Evolutionary conservation across 257 asterid species (phyloP).

Genomic region (Gentiana straminea): DNA sequence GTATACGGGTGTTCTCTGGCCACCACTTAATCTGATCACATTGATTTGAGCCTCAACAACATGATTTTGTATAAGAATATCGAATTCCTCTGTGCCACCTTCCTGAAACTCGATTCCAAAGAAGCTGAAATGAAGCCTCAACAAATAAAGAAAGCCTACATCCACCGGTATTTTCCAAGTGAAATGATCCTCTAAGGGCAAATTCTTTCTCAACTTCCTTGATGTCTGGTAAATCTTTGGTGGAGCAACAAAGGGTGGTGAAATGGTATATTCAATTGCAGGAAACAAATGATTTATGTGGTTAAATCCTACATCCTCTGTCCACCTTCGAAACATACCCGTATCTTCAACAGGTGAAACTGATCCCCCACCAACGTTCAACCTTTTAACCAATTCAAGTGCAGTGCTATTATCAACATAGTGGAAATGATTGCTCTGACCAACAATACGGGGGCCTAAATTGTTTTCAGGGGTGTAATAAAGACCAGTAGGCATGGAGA

Average conservation of each 20-base stretch:
- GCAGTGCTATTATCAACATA: too few relatives aligned
- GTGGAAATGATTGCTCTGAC: too few relatives aligned
- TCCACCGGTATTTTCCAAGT: slow-evolving; percentile 5
- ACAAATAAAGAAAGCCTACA: slow-evolving; percentile 8
- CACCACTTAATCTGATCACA: not conserved
- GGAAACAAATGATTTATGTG: too few relatives aligned
- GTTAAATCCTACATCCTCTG: too few relatives aligned
- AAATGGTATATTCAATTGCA: too few relatives aligned
- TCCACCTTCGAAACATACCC: too few relatives aligned
- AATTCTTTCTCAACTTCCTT: not conserved
- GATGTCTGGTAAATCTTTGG: slow-evolving; percentile 10
- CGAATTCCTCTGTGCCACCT: not conserved
- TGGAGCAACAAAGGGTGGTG: slow-evolving; percentile 3
- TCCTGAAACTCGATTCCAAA: not conserved
- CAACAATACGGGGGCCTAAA: too few relatives aligned
- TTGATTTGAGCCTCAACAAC: slow-evolving; percentile 4
- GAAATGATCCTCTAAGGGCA: not conserved
- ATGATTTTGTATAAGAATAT: not conserved
- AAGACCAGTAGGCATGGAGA: too few relatives aligned
- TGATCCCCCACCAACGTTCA: too few relatives aligned
- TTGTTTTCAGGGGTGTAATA: too few relatives aligned
- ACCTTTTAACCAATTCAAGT: too few relatives aligned
- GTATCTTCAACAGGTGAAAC: too few relatives aligned
- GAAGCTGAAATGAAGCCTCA: slow-evolving; percentile 9
- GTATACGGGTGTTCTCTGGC: not conserved